A percentile compares a stretch with the other conserved stretches of the same genome.
These are phyloP conservation scores for Ceratocystis variospora DNA, from an alignment of 2,329 filamentous ascomycete species.

Conservation along the genomic window DNA sequence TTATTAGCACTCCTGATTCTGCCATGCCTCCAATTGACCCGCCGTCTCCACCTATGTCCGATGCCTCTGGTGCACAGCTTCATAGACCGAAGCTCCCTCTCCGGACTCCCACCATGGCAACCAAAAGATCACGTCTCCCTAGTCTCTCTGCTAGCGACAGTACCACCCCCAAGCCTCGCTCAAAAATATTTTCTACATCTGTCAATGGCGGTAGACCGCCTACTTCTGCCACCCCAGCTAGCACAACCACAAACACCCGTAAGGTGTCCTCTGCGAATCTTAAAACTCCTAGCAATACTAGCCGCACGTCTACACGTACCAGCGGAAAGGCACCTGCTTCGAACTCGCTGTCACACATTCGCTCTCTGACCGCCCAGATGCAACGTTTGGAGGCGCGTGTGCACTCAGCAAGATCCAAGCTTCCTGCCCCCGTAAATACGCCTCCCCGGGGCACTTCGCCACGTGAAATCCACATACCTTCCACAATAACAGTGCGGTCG, in stretches of 20 bases:
- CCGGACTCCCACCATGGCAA: conserved; percentile 27
- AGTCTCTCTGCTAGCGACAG: conserved; percentile 36
- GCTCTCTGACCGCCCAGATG: conserved; percentile 90
- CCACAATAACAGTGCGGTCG: conserved; percentile 51
- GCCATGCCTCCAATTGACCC: conserved; percentile 60
- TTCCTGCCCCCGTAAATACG: conserved; percentile 66
- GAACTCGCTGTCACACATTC: conserved; percentile 79
- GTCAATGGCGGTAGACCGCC: conserved; percentile 22
- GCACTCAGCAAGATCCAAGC: conserved; percentile 77
- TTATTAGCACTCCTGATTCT: conserved; percentile 65
- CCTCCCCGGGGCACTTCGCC: conserved; percentile 66
- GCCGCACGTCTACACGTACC: conserved; percentile 35
- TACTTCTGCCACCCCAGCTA: conserved; percentile 19
- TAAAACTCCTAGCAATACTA: conserved; percentile 30
- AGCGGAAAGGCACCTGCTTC: conserved; percentile 39
- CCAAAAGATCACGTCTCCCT: conserved; percentile 34
- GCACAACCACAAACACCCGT: conserved; percentile 22
- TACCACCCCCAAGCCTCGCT: conserved; percentile 44
- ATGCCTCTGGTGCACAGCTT: conserved; percentile 50
- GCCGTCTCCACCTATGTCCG: conserved; percentile 86
- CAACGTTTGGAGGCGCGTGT: conserved; percentile 89
- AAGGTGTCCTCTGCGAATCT: conserved; percentile 14
- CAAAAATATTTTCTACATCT: conserved; percentile 30
- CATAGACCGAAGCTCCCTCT: conserved; percentile 26
- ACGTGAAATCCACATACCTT: conserved; percentile 39